Evolutionary conservation across 176 grass and related monocot genomes (phyloP), one percentile per base, ranked within the genome.

Genomic region (Eleusine coracana): DNA sequence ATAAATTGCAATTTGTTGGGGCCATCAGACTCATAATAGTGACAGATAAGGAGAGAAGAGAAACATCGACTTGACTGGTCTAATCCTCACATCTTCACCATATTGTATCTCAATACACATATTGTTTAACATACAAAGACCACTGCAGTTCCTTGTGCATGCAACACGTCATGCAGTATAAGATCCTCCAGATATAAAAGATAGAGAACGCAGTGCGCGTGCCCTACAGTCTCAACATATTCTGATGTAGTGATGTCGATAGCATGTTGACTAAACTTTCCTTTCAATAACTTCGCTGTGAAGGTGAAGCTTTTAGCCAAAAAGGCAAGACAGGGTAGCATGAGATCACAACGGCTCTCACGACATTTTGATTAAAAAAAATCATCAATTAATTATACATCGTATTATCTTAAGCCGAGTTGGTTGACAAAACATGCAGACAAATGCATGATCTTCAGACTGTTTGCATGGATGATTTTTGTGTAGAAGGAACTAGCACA

Each of bases 301-400:
- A 80, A 50, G 62, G 28, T 79, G 70, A 80, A 87, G 17, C 49
- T 83, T 64, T 34, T 52, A 6, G 74, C 37, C 80, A 75, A 44
- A 44, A 83, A 83, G 79, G 44, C 74, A 25, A 3, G 38, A 62
- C 50, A 51, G 4, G 17, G 27, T 82, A 86, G 69, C 75, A 87
- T 74, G 73, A 62, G 23, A 90, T 86, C 74, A 86, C 49, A 90
- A 86, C 79, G 23, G 73, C 50, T 81, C 67, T 83, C 87, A 90
- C 44, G 63, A 65, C 42, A 83, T 70, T 60, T 49, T 79, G 14
- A 64, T 87, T 46, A 12, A 90, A 83, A 83, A 10, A 79, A 75
- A 79, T 17, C 29, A 63, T 12, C 5, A n/a, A 10, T 50, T 25
- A n/a, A 6, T 50, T 25, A 44, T 36, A 69, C 29, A 62, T 16